phyloP scores from a whole-genome alignment of 495 filamentous ascomycete genomes.

The Talaromyces trachyspermus region DNA sequence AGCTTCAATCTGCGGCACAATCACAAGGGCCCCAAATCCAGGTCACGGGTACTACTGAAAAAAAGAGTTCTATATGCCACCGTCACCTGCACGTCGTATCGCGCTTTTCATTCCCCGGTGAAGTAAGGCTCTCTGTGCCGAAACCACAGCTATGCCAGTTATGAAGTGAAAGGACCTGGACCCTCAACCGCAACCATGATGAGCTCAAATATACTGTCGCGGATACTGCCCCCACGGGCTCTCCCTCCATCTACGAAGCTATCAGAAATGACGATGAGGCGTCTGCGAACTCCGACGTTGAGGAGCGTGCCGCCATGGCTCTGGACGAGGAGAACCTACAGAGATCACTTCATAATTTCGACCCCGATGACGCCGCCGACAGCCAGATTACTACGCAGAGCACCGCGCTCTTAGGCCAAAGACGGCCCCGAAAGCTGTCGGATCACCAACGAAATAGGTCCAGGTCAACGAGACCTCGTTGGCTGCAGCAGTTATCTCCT shows the following conservation, averaged over 20 bases:
- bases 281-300: constrained; percentile 53
- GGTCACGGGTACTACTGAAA: no score
- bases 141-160: no score
- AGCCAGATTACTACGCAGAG: constrained; percentile 55
- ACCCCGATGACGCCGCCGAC: constrained; percentile 61
- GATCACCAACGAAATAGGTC: constrained; percentile 19
- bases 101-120: no score
- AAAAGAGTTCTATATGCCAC: no score
- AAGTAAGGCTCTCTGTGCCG: no score
- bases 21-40: no score
- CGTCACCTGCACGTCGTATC: no score
- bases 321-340: constrained; percentile 63
- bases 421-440: constrained; percentile 10
- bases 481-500: constrained; percentile 23
- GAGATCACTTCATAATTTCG: constrained; percentile 60
- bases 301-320: constrained; percentile 59
- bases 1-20: no score
- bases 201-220: constrained; percentile 71
- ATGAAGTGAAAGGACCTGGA: constrained; percentile 6
- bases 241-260: constrained; percentile 65
- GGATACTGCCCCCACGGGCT: constrained; percentile 58
- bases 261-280: constrained; percentile 54
- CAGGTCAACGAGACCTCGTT: constrained; percentile 26
- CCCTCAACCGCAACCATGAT: constrained; percentile 47
- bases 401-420: constrained; percentile 29